Evolutionary conservation across 2,329 filamentous ascomycete species (phyloP).

Genomic region (Nectriaceae sp.): DNA sequence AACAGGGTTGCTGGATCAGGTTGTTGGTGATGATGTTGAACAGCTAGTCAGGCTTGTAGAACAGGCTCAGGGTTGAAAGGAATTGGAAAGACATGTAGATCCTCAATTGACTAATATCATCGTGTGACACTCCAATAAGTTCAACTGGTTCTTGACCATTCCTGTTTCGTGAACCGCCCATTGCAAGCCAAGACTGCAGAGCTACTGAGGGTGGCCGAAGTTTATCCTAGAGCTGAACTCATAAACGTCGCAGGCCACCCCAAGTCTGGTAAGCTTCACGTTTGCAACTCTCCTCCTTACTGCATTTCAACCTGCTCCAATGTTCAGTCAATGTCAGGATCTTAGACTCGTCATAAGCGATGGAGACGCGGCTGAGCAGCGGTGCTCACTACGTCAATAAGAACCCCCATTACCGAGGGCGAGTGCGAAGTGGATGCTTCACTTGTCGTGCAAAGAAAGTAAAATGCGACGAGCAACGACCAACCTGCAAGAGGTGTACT

Average conservation of each 20-base stretch:
- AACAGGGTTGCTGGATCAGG: slow-evolving; percentile 8
- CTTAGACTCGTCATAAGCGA: not conserved
- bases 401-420: not conserved
- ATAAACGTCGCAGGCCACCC: no score
- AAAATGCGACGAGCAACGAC: slow-evolving; percentile 9
- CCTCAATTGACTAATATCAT: not conserved
- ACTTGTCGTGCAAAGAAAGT: slow-evolving; percentile 5
- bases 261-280: not conserved
- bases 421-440: slow-evolving; percentile 6
- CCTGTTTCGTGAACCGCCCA: not conserved
- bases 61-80: not conserved
- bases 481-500: slow-evolving; percentile 7
- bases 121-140: not conserved
- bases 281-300: not conserved
- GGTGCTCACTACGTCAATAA: not conserved
- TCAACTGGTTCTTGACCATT: not conserved
- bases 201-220: no score
- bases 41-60: slow-evolving; percentile 8
- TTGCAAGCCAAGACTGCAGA: not conserved
- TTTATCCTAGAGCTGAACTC: no score
- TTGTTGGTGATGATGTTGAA: slow-evolving; percentile 9
- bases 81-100: not conserved
- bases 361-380: not conserved
- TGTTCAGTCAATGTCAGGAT: no score
- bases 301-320: not conserved